Evolutionary conservation across 352 stramenopile genomes (phyloP), one percentile per base, ranked within the genome.

Genomic region (Phytophthora meadii): DNA sequence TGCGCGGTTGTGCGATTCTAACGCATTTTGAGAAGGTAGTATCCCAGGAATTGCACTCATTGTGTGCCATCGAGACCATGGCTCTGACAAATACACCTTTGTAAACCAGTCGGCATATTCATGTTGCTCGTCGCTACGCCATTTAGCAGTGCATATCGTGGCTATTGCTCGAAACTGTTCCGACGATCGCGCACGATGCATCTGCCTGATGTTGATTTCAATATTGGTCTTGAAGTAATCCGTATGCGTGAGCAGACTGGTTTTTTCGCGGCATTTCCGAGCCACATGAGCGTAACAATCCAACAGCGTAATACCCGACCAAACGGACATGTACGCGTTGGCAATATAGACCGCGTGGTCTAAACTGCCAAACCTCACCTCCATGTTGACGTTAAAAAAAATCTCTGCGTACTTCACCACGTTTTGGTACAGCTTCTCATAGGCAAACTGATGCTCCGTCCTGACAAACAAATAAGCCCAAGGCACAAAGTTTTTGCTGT

Each of bases 211-310:
- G 25, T 53, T 50, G 0, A 39, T 19, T 17, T 65, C 27, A 1
- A 58, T 30, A 3, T 50, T 58, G 24, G 24, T 22, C 6, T 51
- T 36, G 44, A 24, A 37, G 11, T 36, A 51, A 14, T 36, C 17
- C 3, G 24, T 0, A 7, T 0, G 10, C 9, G 22, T 36, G 6
- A 24, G 44, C 10, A 37, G 12, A 12, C 22, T 19, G 25, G 12
- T 36, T 11, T 55, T 69, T 12, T 63, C 47, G 8, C 28, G 37
- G 19, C 37, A 58, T 39, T 63, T 69, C 10, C 61, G 61, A 1
- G 47, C 45, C 4, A 70, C 7, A 36, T 70, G 62, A 10, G 54
- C 17, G 17, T 54, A 70, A 27, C 54, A 70, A 36, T 70, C 36
- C 25, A 65, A 9, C 0, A 68, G 14, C 0, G 24, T 48, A 40